Evolutionary conservation across 2,329 filamentous ascomycete species (phyloP).

Genomic region (Ophiostoma pallidulum): DNA sequence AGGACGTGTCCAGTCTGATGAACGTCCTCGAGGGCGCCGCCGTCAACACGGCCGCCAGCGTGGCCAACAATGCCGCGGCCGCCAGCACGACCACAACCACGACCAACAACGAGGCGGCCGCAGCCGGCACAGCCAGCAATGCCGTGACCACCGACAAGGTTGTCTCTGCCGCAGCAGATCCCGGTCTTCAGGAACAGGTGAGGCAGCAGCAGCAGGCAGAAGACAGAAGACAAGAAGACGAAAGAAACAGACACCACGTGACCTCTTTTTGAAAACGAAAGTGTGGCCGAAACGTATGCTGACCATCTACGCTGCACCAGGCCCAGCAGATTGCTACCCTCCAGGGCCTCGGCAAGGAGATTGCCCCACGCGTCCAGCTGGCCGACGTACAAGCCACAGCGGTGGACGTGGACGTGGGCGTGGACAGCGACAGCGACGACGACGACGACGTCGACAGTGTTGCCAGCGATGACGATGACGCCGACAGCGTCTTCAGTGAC

Average conservation of each 20-base stretch:
- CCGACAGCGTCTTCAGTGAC: neutral
- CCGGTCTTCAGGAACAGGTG: slow-evolving; percentile 29
- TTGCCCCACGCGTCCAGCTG: slow-evolving; percentile 29
- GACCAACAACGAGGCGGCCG: neutral
- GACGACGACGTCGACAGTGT: neutral
- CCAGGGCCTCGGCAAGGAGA: slow-evolving; percentile 40
- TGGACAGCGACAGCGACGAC: neutral
- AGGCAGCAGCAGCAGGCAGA: too few species aligned
- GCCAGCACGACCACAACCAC: slow-evolving; percentile 10
- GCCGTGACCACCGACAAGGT: slow-evolving; percentile 12
- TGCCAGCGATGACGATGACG: neutral
- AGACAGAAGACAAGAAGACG: too few species aligned
- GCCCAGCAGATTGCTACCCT: slow-evolving; percentile 34
- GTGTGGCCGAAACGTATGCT: too few species aligned
- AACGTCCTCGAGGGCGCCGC: slow-evolving; percentile 38
- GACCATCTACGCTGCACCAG: slow-evolving; percentile 14
- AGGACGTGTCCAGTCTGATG: slow-evolving; percentile 36
- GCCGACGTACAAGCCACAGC: slow-evolving; percentile 20
- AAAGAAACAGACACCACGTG: too few species aligned
- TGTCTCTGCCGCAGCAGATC: slow-evolving; percentile 21
- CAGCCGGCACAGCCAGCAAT: slow-evolving; percentile 1
- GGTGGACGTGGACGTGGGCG: slow-evolving; percentile 17
- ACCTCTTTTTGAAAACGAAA: too few species aligned
- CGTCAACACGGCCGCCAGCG: slow-evolving; percentile 28
- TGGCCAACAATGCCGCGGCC: slow-evolving; percentile 3